A percentile compares a stretch with the other conserved stretches of the same genome.
These are phyloP conservation scores for Santalum album DNA, from an alignment of 164 flowering plant species.

Conservation along the genomic window DNA sequence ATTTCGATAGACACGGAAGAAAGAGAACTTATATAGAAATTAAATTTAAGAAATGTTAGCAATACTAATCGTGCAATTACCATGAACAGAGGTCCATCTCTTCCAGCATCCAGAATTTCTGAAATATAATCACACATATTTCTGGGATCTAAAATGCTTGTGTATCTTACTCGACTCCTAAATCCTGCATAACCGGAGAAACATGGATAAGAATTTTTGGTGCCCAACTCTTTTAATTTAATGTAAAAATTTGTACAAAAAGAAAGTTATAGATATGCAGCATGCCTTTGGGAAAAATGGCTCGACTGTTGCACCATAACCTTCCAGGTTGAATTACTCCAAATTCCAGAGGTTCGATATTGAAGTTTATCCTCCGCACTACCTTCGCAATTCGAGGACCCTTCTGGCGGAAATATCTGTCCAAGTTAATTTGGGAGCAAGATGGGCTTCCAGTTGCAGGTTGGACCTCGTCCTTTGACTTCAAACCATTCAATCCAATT, in stretches of 20 bases:
- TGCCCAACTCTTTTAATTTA: background rate
- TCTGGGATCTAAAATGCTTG: conserved; percentile 68
- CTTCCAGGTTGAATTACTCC: conserved; percentile 63
- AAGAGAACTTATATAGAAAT: too few relatives aligned
- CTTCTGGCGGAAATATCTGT: conserved; percentile 52
- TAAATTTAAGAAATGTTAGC: background rate
- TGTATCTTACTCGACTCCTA: conserved; percentile 75
- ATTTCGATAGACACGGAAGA: too few relatives aligned
- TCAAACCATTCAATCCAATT: conserved; percentile 16
- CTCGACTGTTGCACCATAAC: conserved; percentile 66
- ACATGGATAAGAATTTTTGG: conserved; percentile 2
- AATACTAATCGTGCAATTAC: too few relatives aligned
- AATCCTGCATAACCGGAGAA: conserved; percentile 53
- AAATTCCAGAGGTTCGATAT: conserved; percentile 70
- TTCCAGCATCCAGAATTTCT: conserved; percentile 77
- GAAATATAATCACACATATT: conserved; percentile 63
- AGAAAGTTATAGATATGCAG: conserved; percentile 7
- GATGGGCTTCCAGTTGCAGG: conserved; percentile 26
- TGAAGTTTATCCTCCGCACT: conserved; percentile 66
- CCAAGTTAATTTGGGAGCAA: conserved; percentile 36
- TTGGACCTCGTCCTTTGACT: conserved; percentile 19
- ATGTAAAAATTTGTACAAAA: background rate
- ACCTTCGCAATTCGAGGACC: conserved; percentile 96
- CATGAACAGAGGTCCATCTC: conserved; percentile 70
- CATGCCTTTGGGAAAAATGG: conserved; percentile 87